Evolutionary conservation across 768 basidiomycete species (phyloP).

Genomic region (Termitomyces sp.): DNA sequence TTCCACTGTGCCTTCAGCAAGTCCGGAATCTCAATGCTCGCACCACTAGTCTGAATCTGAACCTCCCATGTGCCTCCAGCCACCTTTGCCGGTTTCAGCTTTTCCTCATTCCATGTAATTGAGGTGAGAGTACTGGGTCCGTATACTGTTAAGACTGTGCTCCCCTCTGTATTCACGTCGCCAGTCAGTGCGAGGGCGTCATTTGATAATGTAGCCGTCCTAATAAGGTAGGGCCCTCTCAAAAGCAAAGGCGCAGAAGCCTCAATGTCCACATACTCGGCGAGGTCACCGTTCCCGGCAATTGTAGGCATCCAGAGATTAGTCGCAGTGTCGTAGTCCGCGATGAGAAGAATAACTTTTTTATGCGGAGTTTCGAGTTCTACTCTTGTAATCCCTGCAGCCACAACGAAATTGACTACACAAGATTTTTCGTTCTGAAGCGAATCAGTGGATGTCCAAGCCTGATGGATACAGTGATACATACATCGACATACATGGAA

Average conservation of each 20-base stretch:
- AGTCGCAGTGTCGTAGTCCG: constrained; percentile 11
- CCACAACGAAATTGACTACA: constrained; percentile 5
- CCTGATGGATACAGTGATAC: not conserved
- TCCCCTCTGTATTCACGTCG: not conserved
- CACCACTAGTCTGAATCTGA: not conserved
- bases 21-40: constrained; percentile 5
- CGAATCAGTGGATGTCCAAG: not conserved
- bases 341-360: constrained; percentile 8
- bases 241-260: constrained; percentile 10
- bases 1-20: constrained; percentile 8
- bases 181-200: constrained; percentile 10
- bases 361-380: not conserved
- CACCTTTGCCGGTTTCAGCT: not conserved
- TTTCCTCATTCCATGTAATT: constrained; percentile 10
- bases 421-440: constrained; percentile 4
- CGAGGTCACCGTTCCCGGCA: constrained; percentile 7
- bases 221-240: constrained; percentile 11
- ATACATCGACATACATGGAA: constrained; percentile 5
- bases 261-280: constrained; percentile 7
- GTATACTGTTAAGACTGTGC: constrained; percentile 8
- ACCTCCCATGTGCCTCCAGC: constrained; percentile 5
- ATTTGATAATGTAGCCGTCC: constrained; percentile 5
- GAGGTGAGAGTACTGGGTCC: constrained; percentile 5
- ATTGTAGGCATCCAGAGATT: constrained; percentile 14
- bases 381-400: constrained; percentile 7